These are phyloP conservation scores for Acacia concinna DNA, from an alignment of 331 rosid genomes.

Conservation along the genomic window DNA sequence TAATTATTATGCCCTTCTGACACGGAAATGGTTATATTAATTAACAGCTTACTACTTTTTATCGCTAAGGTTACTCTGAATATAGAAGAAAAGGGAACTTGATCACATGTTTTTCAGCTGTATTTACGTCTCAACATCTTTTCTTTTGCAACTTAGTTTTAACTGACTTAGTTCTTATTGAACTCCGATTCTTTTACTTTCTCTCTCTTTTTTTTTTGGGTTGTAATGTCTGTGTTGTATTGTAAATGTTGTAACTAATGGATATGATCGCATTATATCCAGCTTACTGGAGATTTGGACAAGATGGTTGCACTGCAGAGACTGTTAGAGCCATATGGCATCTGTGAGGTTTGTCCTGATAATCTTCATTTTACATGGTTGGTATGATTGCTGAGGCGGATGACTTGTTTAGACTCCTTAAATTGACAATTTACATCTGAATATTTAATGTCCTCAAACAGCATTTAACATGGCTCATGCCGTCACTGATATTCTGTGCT, in stretches of 20 bases:
- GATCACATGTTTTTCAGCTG: not conserved
- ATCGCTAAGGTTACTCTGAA: not conserved
- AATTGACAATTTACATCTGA: not conserved
- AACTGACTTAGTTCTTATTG: not conserved
- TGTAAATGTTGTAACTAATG: constrained; percentile 25
- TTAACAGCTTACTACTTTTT: not conserved
- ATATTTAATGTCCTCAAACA: constrained; percentile 1
- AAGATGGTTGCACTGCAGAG: constrained; percentile 98
- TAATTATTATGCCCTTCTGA: constrained; percentile 1
- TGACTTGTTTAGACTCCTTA: constrained; percentile 9
- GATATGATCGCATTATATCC: constrained; percentile 23
- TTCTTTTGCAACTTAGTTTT: constrained; percentile 1
- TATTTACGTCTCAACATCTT: constrained; percentile 8
- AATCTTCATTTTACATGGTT: constrained; percentile 17
- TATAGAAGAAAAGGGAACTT: constrained; percentile 5
- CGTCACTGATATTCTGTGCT: not conserved
- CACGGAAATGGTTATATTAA: not conserved
- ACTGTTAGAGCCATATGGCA: constrained; percentile 87
- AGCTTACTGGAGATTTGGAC: constrained; percentile 93
- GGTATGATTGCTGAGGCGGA: constrained; percentile 7
- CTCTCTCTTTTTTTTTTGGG: not conserved
- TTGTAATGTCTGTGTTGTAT: not conserved
- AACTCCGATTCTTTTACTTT: constrained; percentile 1
- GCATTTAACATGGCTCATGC: not conserved
- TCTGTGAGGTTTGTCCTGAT: constrained; percentile 83